Evolutionary conservation across 192 early-diverging fungal species (phyloP).

Genomic region (Rhizophagus sp.): DNA sequence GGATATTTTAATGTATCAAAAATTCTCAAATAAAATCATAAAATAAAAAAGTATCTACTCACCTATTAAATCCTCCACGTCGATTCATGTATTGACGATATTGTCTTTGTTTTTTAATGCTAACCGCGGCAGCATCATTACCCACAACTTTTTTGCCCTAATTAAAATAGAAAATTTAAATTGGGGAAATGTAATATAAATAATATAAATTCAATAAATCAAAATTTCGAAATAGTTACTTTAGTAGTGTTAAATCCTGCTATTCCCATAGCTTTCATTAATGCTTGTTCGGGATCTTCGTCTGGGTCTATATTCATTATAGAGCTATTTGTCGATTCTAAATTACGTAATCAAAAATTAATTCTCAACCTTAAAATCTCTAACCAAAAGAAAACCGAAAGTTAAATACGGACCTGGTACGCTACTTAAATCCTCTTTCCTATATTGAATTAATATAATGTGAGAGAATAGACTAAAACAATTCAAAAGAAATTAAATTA

Average conservation of each 20-base stretch:
- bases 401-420: background rate
- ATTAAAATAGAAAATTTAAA: background rate
- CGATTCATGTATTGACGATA: constrained; percentile 96
- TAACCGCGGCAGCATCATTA: constrained; percentile 69
- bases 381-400: background rate
- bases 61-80: constrained; percentile 84
- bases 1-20: background rate
- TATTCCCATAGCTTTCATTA: constrained; percentile 89
- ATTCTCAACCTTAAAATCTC: background rate
- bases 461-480: background rate
- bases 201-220: background rate
- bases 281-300: constrained; percentile 67
- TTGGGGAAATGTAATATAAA: background rate
- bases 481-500: background rate
- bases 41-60: constrained; percentile 27
- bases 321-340: constrained; percentile 21
- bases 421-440: background rate
- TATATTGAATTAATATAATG: background rate
- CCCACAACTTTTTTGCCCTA: constrained; percentile 78
- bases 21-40: background rate
- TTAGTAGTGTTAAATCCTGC: constrained; percentile 86
- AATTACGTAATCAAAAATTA: background rate
- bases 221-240: constrained; percentile 39
- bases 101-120: constrained; percentile 82
- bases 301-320: constrained; percentile 41